Conservation (phyloP, 306 rosid genomes). For the Vigna unguiculata region DNA sequence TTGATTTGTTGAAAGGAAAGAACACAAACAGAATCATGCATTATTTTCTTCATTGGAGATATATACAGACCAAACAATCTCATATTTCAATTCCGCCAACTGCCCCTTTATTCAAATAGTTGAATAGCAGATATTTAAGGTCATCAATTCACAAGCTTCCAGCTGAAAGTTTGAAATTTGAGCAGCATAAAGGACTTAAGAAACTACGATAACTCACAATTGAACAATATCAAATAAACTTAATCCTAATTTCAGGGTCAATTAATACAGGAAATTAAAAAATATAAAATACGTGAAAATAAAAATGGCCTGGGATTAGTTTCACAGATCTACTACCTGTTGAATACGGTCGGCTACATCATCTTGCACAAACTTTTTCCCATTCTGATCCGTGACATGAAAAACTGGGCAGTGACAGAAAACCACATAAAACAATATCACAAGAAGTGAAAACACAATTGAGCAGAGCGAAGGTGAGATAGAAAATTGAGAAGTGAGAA, state of each 20-base stretch:
- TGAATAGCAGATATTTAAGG: slow-evolving; percentile 18
- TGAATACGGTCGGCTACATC: slow-evolving; percentile 89
- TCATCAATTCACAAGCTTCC: slow-evolving; percentile 16
- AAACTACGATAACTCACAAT: slow-evolving; percentile 13
- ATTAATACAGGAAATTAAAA: slow-evolving; percentile 11
- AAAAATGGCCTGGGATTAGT: slow-evolving; percentile 18
- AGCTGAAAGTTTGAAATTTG: slow-evolving; percentile 22
- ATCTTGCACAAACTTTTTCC: slow-evolving; percentile 74
- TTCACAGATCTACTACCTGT: slow-evolving; percentile 72
- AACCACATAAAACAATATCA: slow-evolving; percentile 26
- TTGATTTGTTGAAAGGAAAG: slow-evolving; percentile 17
- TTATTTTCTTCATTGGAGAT: slow-evolving; percentile 4
- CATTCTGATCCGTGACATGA: slow-evolving; percentile 88
- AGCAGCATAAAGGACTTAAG: slow-evolving; percentile 31
- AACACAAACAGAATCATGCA: slow-evolving; percentile 21
- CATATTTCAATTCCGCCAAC: neutral
- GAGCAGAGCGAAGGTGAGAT: neutral
- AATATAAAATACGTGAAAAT: slow-evolving; percentile 10
- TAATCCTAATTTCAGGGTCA: slow-evolving; percentile 17
- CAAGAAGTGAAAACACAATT: neutral
- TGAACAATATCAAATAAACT: neutral
- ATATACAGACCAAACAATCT: neutral
- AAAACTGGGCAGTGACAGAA: slow-evolving; percentile 57
- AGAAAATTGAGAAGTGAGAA: slow-evolving; percentile 34
- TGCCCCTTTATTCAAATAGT: neutral